Base-by-base conservation (phyloP, 2,329 filamentous ascomycete species). In the Dactylellina haptotyla region DNA sequence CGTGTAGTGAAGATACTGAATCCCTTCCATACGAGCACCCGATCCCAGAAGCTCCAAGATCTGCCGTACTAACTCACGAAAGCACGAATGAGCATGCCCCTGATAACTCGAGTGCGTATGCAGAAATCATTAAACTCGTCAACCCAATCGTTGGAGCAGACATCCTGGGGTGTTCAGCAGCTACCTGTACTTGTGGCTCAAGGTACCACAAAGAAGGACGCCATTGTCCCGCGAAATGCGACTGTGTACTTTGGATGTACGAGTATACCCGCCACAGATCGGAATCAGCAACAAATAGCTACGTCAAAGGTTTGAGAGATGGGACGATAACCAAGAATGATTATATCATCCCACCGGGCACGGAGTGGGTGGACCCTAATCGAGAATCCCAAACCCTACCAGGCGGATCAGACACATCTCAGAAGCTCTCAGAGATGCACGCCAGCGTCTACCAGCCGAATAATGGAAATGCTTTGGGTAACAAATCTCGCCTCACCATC, bases 391-490 rank as follows among this genome's bases (percentile, higher is more conserved):
- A 23, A 20, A 3, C 6, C 12, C 14, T 41, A 12, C 37, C 37
- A 6, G 18, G 37, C 37, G 14, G 37, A 41, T 12, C 43, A 20
- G 5, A 43, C 4, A 18, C 20, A n/a, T n/a, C 4, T 4, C 25
- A 20, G 25, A 30, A 14, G 23, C 30, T 50, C 18, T 25, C 46
- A 9, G 37, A 46, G 16, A 16, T 66, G 14, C 62, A 66, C 23
- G 5, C 41, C 1, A 66, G 62, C 23, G 53, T 58, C 16, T 58
- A 18, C 8, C 45, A 25, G 28, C 30, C 51, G 16, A 56, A 56
- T 41, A 12, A 6, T n/a, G 51, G 51, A 10, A 20, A 56, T 5
- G 2, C 30, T n/a, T n/a, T n/a, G 3, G 25, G 25, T 10, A 6
- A 9, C 30, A 39, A 56, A 26, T 41, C 51, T 23, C n/a, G 20